Evolutionary conservation across 2,329 filamentous ascomycete species (phyloP), one percentile per base, ranked within the genome.

Genomic region (Talaromyces verruculosus): DNA sequence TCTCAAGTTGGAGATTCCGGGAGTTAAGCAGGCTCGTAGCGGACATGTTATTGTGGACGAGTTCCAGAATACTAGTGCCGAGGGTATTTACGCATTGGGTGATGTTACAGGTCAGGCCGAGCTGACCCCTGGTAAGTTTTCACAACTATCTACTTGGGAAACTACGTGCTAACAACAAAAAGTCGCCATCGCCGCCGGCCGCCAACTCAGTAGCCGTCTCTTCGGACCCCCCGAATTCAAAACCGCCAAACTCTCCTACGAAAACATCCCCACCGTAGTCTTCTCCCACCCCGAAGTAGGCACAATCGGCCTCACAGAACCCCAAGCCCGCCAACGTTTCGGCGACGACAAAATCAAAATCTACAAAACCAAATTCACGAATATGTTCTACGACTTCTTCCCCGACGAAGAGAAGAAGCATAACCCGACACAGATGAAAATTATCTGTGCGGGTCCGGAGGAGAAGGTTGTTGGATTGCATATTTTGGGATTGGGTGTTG

Each of bases 141-240:
- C 19, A 5, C 25, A 15, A 13, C n/a, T 5, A 39, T 51, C 5
- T 8, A 15, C 5, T 13, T 35, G 8, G 5, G 7, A 35, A 51
- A 51, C 7, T 7, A 17, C 30, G 5, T 62, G 13, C 33, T 69
- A 37, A 68, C 65, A 39, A 8, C 4, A 22, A 22, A 5, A 11
- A 80, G 83, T 84, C 41, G 82, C 83, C 33, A 84, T 84, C 68
- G 83, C 83, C 47, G 82, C 83, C 49, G 82, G 83, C 59, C 80
- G 83, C 33, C 79, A 81, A 66, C 80, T 84, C 3, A 77, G 80
- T 37, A 83, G 79, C 72, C 82, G 82, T 41, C 75, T 84, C 37
- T 84, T 84, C 67, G 83, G 83, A 2, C 78, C 80, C 2, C 71
- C 77, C 3, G 77, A 83, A 65, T 71, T 81, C 62, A 79, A 81